Evolutionary conservation across 257 asterid genomes (phyloP).

Genomic region (Nicotiana paniculata): DNA sequence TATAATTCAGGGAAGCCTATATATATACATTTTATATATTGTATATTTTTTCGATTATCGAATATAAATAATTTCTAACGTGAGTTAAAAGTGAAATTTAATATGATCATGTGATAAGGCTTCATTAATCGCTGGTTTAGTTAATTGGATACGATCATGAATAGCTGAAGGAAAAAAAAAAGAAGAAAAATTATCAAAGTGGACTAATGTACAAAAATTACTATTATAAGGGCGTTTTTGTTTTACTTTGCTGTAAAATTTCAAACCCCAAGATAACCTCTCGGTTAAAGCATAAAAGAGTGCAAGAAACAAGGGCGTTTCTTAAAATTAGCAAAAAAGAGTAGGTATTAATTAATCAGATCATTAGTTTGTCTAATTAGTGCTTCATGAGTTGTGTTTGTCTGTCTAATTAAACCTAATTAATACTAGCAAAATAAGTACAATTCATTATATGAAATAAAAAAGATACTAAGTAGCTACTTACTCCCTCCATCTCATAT

Average conservation of each 20-base stretch:
- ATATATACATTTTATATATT: no score
- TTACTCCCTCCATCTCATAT: no score
- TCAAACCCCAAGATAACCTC: constrained; percentile 18
- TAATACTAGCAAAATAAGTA: not conserved
- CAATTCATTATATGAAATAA: not conserved
- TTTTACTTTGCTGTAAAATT: constrained; percentile 9
- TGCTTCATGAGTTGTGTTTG: constrained; percentile 48
- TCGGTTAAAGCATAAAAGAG: constrained; percentile 24
- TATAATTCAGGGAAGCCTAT: no score
- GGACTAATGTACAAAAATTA: not conserved
- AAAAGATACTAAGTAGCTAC: no score
- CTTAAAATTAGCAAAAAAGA: constrained; percentile 36
- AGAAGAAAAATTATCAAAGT: not conserved
- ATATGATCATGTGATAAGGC: no score
- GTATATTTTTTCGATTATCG: no score
- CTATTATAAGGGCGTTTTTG: not conserved
- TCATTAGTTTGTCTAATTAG: constrained; percentile 28
- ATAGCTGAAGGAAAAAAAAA: not conserved
- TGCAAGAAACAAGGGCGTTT: constrained; percentile 17
- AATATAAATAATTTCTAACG: no score
- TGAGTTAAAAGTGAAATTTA: no score
- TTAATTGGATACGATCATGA: not conserved
- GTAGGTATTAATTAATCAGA: not conserved
- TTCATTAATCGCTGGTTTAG: not conserved
- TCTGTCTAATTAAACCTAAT: constrained; percentile 20